Evolutionary conservation across 2,329 filamentous ascomycete genomes (phyloP), one percentile per base, ranked within the genome.

Genomic region (Niveomyces coronatus): DNA sequence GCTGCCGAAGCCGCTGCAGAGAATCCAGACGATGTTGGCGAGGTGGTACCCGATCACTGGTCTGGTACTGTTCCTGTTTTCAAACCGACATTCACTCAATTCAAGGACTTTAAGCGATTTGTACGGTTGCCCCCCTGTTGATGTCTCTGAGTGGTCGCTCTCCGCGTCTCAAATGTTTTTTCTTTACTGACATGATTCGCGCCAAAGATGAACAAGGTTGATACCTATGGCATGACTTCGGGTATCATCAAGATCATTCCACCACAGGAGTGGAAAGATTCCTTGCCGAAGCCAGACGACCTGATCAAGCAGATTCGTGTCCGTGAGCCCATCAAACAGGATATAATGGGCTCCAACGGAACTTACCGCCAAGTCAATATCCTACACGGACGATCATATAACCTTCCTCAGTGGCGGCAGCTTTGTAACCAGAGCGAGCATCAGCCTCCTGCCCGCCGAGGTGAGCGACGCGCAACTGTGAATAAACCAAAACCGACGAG

Each of bases 281-380:
- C 77, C 18, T 78, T 91, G 26, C 84, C 85, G 13, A 68, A 74
- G 26, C 75, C 95, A 45, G 79, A 91, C 53, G 83, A 95, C 51
- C 72, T 86, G 35, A 75, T 98, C 47, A 96, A 95, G 63, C 80
- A 82, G 45, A 85, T 98, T 58, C 82, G 80, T 54, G 88, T 98
- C 53, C 89, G 89, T 61, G 93, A 98, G 48, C 91, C 91, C 4
- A 96, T 98, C 57, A 94, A 87, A 55, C 91, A 98, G 60, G 91
- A 98, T 53, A 98, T 98, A 52, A 89, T 93, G 70, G 91, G 91
- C 29, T 86, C 85, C 36, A 86, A 89, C 55, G 93, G 91, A 40
- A 93, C 85, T 40, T 98, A 95, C 57, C 89, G 89, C 24, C 91
- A 98, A 59, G 85, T 91, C 53, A 98, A 98, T 55, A 88, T 98